Evolutionary conservation across 1,139 yeast species (phyloP), one percentile per base, ranked within the genome.

Genomic region (Petasospora fabianii): DNA sequence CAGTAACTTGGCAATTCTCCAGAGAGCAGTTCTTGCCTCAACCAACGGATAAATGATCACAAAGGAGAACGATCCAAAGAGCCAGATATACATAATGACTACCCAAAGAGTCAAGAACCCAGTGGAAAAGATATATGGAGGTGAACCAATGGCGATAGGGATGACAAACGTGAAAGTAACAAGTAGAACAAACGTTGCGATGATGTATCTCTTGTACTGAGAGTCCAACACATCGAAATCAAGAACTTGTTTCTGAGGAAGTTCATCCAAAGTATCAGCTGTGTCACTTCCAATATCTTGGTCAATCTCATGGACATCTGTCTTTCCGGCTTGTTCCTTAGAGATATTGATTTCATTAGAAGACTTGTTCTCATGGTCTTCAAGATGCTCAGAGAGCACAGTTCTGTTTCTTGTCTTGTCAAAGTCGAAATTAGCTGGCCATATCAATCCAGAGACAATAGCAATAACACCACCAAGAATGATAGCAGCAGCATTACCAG

Each of bases 371-470:
- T 50, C 46, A 31, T 16, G 13, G 13, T 28, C 6, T 24, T 29
- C 18, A 6, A 36, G 22, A 27, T 35, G 32, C 15, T 58, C 56
- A 6, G 44, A 41, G 36, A 65, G 50, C 33, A 62, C 54, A 2
- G 68, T 62, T 41, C 58, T 55, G 42, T 64, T 63, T 49, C 69
- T 55, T 2, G 69, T 66, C 11, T 26, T 43, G 22, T 50, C 46
- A 48, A 61, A 67, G 42, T 65, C 66, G 47, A 65, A 67, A 38
- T 64, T 55, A 13, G 64, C 68, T 10, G 71, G 71, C 51, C 56
- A 56, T 21, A 66, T 54, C 35, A 59, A 49, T 1, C 69, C 61
- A 7, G 52, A 38, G 2, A 46, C 51, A 15, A 62, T 45, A 1
- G 69, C 55, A 24, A 64, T 54, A 5, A 61, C 38, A 13, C 68